Base-by-base conservation (phyloP, 1,284 basidiomycete species). In the Leccinum variabile region DNA sequence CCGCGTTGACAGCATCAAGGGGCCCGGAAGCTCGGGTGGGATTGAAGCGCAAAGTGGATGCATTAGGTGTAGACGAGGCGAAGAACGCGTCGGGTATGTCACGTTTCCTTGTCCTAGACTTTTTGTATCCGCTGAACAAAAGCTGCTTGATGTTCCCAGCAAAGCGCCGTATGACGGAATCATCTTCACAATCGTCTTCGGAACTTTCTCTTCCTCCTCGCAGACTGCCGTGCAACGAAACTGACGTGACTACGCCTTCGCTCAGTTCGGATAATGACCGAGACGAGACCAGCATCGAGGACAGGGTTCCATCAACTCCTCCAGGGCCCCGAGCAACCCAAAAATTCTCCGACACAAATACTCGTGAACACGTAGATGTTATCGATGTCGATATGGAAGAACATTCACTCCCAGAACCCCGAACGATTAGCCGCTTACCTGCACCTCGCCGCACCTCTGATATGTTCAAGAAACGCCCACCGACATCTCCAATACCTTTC, bases 241-340 rank as follows among this genome's bases (percentile, higher is more conserved):
- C 75, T 1, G 72, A 74, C 30, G 61, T 75, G 22, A 76, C 82
- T 9, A 90, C 89, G 0, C 89, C 89, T 0, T 90, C 89, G 0
- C 76, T 91, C 5, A 88, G 83, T 66, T 90, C 88, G 3, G 88
- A 90, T 69, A 86, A 86, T 57, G 83, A 82, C 10, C 70, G 75
- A 50, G 81, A 81, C 25, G 81, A 82, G 41, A 78, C 74, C 7
- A 80, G 78, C 57, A 76, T 78, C 1, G 81, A 84, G 28, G 83
- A 84, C 41, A 75, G 68, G 37, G 71, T 76, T 2, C 85, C 83
- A 2, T 79, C 79, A 1, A 79, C 79, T 11, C 78, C 78, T 13
- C 78, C 77, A 33, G 72, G 75, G 13, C 67, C 66, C 10, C 65
- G 64, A 37, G 3, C 5, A 49, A 10, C 54, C 16, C 59, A 55